Evolutionary conservation across 306 rosid genomes (phyloP).

Genomic region (Citrullus colocynthis): DNA sequence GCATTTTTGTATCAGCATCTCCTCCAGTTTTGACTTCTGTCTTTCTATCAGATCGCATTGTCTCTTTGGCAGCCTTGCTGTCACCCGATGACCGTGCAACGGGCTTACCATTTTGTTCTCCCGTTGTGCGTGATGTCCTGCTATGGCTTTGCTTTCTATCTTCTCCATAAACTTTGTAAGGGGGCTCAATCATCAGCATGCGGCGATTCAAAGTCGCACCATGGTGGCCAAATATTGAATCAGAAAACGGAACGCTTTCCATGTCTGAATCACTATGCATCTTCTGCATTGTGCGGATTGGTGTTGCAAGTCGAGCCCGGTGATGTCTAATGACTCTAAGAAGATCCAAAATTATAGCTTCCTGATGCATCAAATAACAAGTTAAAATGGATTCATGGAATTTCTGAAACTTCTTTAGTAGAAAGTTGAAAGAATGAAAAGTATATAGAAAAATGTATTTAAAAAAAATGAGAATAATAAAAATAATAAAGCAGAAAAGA

Average conservation of each 20-base stretch:
- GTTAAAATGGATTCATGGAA: not conserved
- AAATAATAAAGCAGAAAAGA: not conserved
- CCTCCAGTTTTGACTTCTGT: conserved; percentile 27
- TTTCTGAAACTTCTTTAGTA: not conserved
- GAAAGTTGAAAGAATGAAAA: not conserved
- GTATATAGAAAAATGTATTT: not conserved
- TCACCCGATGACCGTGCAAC: conserved; percentile 27
- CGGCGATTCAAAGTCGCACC: conserved; percentile 51
- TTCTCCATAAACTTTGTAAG: conserved; percentile 53
- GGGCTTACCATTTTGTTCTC: conserved; percentile 54
- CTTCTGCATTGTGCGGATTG: conserved; percentile 85
- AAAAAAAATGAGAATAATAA: not conserved
- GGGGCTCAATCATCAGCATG: conserved; percentile 52
- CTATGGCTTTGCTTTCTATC: conserved; percentile 35
- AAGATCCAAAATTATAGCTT: conserved; percentile 79
- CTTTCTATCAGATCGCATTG: conserved; percentile 27
- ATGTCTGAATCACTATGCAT: conserved; percentile 53
- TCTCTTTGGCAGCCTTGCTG: conserved; percentile 24
- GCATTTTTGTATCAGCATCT: conserved; percentile 26
- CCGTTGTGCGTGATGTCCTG: conserved; percentile 30
- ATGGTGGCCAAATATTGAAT: conserved; percentile 31
- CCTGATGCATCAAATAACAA: conserved; percentile 31
- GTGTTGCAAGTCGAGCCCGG: conserved; percentile 92
- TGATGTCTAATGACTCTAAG: conserved; percentile 94
- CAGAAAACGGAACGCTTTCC: conserved; percentile 60